A percentile compares a stretch with the other conserved stretches of the same genome.
Evolutionary conservation across 2,329 filamentous ascomycete genomes (phyloP).

Genomic region (Curvularia lunata): DNA sequence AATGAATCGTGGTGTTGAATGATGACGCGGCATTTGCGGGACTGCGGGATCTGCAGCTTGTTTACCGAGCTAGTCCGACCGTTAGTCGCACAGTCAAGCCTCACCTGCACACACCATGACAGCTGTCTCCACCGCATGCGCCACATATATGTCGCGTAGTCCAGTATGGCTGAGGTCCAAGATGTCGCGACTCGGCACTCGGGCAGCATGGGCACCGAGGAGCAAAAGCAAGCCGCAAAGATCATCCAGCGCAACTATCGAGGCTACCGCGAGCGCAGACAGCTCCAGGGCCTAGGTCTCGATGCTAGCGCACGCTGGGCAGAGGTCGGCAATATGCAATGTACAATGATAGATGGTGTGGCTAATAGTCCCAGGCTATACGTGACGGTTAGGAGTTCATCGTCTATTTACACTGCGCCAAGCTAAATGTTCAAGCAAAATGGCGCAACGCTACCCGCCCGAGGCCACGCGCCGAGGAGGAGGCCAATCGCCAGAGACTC

Average conservation of each 20-base stretch:
- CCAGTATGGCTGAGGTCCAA: constrained; percentile 20
- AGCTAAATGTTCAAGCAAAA: constrained; percentile 53
- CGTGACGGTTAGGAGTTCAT: constrained; percentile 53
- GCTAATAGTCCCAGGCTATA: constrained; percentile 52
- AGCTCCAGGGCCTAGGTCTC: constrained; percentile 71
- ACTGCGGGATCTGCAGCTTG: constrained; percentile 2
- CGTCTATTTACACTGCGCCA: constrained; percentile 16
- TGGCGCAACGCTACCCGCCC: constrained; percentile 61
- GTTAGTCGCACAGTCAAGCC: constrained; percentile 14
- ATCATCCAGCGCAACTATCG: constrained; percentile 69
- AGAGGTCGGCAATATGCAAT: constrained; percentile 59
- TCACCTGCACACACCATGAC: constrained; percentile 9
- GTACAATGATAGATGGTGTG: not conserved
- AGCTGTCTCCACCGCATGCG: constrained; percentile 12
- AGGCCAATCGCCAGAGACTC: constrained; percentile 24
- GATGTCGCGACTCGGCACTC: constrained; percentile 13
- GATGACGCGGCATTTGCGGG: constrained; percentile 9
- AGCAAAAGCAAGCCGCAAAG: constrained; percentile 42
- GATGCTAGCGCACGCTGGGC: constrained; percentile 75
- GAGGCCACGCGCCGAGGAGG: constrained; percentile 47
- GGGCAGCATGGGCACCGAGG: constrained; percentile 15
- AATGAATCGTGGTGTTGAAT: not conserved
- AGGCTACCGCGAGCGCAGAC: constrained; percentile 74
- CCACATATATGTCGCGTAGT: constrained; percentile 7
- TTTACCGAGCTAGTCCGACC: constrained; percentile 17